Conservation (phyloP, 345 rosid species). For the Gossypium longicalyx region DNA sequence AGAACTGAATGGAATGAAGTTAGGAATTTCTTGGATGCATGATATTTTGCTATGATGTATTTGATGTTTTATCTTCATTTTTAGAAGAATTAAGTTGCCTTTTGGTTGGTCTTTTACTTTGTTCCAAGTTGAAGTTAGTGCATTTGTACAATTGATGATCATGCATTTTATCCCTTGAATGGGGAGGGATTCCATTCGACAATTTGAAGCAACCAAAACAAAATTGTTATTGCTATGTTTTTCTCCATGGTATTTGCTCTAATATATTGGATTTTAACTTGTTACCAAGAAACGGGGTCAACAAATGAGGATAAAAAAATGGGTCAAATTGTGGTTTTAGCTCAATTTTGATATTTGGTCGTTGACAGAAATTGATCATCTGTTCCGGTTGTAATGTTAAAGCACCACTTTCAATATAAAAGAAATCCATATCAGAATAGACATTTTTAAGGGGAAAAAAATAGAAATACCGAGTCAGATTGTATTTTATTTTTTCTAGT, state of each 20-base stretch:
- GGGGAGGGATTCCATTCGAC: not conserved
- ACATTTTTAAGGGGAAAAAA: no score
- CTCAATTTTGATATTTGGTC: no score
- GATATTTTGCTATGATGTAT: constrained; percentile 2
- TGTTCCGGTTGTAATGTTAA: no score
- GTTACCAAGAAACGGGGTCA: no score
- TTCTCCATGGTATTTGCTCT: not conserved
- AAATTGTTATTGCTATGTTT: not conserved
- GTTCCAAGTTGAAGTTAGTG: constrained; percentile 20
- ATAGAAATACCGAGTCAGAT: no score
- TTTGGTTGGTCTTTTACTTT: constrained; percentile 19
- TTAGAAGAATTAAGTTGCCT: constrained; percentile 17
- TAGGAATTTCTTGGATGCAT: constrained; percentile 24
- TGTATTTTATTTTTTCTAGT: no score
- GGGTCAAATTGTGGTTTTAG: no score
- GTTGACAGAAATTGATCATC: no score
- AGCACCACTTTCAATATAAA: no score
- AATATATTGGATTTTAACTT: no score
- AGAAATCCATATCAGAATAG: no score
- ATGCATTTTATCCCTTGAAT: not conserved
- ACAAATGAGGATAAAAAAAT: no score
- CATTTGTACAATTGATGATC: constrained; percentile 18
- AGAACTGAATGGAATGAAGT: constrained; percentile 18
- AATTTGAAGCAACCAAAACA: not conserved
- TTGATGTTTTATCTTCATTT: constrained; percentile 11